Evolutionary conservation across 345 rosid species (phyloP).

Genomic region (Abelmoschus esculentus): DNA sequence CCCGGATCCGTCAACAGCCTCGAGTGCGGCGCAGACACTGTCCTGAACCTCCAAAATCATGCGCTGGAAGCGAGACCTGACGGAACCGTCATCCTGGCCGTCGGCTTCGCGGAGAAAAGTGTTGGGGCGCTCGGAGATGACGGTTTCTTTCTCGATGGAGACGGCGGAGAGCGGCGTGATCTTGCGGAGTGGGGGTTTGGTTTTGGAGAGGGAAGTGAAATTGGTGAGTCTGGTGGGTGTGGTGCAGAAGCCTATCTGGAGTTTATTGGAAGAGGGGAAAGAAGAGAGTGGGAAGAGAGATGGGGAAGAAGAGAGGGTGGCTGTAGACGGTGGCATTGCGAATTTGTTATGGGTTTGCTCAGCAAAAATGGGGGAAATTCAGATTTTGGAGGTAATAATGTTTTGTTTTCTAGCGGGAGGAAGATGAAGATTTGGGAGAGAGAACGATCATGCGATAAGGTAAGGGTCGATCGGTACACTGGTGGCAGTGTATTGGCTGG

Average conservation of each 20-base stretch:
- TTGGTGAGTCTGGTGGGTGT: background rate
- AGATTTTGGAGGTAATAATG: background rate
- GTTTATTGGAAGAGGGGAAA: background rate
- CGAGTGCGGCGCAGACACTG: conserved; percentile 65
- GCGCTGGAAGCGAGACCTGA: conserved; percentile 50
- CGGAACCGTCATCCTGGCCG: conserved; percentile 28
- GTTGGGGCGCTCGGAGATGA: conserved; percentile 55
- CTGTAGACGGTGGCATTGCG: background rate
- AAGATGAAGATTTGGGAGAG: background rate
- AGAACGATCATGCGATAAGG: background rate
- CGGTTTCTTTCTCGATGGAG: conserved; percentile 59
- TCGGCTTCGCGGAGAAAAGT: conserved; percentile 75
- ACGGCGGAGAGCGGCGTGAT: conserved; percentile 32
- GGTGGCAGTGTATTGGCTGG: background rate
- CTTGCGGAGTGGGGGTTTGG: background rate
- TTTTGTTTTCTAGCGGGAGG: background rate
- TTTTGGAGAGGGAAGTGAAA: background rate
- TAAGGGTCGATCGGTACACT: background rate
- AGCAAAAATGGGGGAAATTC: background rate
- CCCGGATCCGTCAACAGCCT: conserved; percentile 25
- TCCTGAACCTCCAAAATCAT: conserved; percentile 87
- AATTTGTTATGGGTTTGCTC: background rate
- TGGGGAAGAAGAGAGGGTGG: conserved; percentile 1
- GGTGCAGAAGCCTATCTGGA: background rate
- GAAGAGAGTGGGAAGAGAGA: conserved; percentile 6